Evolutionary conservation across 169 alveolate species (phyloP).

Genomic region (Nephromyces sp.): DNA sequence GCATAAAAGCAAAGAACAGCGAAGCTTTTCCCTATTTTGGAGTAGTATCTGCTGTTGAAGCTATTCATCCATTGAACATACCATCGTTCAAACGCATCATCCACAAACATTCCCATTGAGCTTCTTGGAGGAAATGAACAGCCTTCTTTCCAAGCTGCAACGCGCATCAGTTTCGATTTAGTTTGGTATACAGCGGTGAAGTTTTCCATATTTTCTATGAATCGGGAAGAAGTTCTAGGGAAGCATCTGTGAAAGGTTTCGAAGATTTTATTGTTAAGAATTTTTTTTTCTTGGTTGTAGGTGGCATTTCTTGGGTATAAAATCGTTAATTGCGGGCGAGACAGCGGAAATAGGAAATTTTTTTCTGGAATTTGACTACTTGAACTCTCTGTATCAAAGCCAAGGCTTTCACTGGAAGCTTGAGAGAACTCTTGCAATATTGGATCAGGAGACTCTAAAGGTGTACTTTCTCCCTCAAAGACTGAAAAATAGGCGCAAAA

Average conservation of each 20-base stretch:
- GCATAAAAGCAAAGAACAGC: constrained; percentile 31
- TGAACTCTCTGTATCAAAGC: too few relatives aligned
- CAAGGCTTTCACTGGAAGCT: too few relatives aligned
- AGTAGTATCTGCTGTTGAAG: constrained; percentile 39
- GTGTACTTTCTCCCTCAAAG: too few relatives aligned
- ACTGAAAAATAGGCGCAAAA: too few relatives aligned
- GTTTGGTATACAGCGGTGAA: constrained; percentile 36
- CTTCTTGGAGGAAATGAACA: constrained; percentile 42
- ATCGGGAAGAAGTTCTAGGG: constrained; percentile 17
- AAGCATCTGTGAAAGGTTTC: constrained; percentile 3
- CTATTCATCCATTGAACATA: constrained; percentile 48
- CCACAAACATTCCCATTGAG: constrained; percentile 42
- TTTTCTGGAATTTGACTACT: too few relatives aligned
- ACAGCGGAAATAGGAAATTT: too few relatives aligned
- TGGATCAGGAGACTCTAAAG: too few relatives aligned
- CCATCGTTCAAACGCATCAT: constrained; percentile 40
- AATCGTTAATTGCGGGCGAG: too few relatives aligned
- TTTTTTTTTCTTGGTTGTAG: too few relatives aligned
- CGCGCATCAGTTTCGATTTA: constrained; percentile 37
- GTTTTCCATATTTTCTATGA: constrained; percentile 11
- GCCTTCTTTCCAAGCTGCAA: constrained; percentile 43
- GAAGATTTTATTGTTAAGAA: too few relatives aligned
- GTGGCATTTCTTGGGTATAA: too few relatives aligned
- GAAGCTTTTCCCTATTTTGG: constrained; percentile 25
- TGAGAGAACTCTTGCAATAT: too few relatives aligned